These are phyloP conservation scores for Podila horticola DNA, from an alignment of 192 early-diverging fungal genomes.

Conservation along the genomic window DNA sequence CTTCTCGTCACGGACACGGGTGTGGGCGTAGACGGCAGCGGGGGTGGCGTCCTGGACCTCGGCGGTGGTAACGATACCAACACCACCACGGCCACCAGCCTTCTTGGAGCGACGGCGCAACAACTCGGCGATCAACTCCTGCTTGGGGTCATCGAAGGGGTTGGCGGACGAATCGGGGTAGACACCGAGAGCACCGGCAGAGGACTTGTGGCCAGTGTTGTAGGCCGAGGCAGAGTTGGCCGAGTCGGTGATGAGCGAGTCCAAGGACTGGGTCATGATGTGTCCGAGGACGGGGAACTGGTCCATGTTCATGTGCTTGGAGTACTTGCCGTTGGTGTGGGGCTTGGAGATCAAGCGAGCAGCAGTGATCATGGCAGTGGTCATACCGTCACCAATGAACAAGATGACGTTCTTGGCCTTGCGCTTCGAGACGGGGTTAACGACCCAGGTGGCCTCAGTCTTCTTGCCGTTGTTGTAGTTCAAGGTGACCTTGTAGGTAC, in stretches of 20 bases:
- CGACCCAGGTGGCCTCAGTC: conserved; percentile 59
- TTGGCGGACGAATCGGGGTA: conserved; percentile 68
- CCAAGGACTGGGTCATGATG: conserved; percentile 70
- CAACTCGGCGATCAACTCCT: conserved; percentile 67
- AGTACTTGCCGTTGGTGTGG: conserved; percentile 69
- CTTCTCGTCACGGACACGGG: conserved; percentile 62
- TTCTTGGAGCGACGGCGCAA: conserved; percentile 68
- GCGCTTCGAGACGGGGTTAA: conserved; percentile 52
- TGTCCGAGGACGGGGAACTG: conserved; percentile 62
- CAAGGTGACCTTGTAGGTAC: conserved; percentile 60
- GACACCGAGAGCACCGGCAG: conserved; percentile 65
- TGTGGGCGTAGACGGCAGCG: conserved; percentile 70
- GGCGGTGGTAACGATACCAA: conserved; percentile 74
- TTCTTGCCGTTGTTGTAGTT: conserved; percentile 59
- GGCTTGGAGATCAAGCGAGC: conserved; percentile 66
- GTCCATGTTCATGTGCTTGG: conserved; percentile 52
- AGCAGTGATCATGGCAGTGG: conserved; percentile 67
- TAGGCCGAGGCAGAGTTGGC: conserved; percentile 77
- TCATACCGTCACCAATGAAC: conserved; percentile 76
- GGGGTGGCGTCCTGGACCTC: conserved; percentile 72
- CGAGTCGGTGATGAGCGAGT: conserved; percentile 73
- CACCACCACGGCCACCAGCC: conserved; percentile 58
- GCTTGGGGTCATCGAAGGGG: conserved; percentile 72
- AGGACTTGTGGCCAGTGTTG: conserved; percentile 69
- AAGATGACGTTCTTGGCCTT: conserved; percentile 73